These are phyloP conservation scores for Lithospermum erythrorhizon DNA, from an alignment of 257 asterid species.

Conservation along the genomic window DNA sequence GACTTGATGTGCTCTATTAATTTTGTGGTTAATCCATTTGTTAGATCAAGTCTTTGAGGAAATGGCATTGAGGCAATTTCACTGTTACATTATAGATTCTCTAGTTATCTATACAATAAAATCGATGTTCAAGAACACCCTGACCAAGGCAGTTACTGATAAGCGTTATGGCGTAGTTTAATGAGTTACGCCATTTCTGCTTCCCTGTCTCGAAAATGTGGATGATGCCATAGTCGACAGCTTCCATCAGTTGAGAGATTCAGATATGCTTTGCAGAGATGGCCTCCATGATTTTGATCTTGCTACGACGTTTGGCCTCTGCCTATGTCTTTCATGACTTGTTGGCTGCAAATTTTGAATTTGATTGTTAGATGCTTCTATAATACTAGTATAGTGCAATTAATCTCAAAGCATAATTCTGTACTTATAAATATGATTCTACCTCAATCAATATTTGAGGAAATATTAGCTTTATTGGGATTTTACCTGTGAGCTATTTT, in stretches of 20 bases:
- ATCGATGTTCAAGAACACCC: conserved; percentile 12
- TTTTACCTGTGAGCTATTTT: conserved; percentile 25
- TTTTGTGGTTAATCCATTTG: too few species aligned
- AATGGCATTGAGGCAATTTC: too few species aligned
- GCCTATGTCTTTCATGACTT: conserved; percentile 19
- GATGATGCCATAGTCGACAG: background rate
- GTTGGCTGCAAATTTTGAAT: conserved; percentile 15
- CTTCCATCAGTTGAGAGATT: conserved; percentile 21
- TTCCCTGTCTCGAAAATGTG: background rate
- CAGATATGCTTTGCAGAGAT: conserved; percentile 33
- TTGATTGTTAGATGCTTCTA: conserved; percentile 1
- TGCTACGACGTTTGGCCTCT: conserved; percentile 11
- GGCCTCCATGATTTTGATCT: conserved; percentile 40
- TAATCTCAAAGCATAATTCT: background rate
- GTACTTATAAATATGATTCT: too few species aligned
- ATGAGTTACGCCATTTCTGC: background rate
- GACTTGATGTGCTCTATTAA: too few species aligned
- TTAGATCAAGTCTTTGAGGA: too few species aligned
- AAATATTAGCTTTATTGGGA: background rate
- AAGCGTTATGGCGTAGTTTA: background rate
- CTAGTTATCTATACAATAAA: conserved; percentile 21
- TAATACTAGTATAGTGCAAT: background rate
- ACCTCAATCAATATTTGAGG: too few species aligned
- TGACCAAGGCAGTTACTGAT: background rate
- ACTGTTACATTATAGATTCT: background rate